These are phyloP conservation scores for Ramaria rubella DNA, from an alignment of 768 basidiomycete species.

Conservation along the genomic window DNA sequence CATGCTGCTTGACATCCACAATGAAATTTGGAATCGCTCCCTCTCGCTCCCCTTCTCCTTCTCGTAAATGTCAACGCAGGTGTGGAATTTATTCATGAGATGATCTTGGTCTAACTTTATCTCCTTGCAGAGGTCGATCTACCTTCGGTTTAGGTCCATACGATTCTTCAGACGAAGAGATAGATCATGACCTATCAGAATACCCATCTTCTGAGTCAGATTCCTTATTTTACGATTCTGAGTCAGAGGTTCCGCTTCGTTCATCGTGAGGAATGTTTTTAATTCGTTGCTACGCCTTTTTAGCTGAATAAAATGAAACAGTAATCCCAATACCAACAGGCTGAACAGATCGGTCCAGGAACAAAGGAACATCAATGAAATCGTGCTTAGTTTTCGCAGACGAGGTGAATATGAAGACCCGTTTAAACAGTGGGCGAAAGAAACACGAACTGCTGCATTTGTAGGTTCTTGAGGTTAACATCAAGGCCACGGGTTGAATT, in stretches of 20 bases:
- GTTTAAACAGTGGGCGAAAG: conserved; percentile 48
- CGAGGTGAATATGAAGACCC: conserved; percentile 43
- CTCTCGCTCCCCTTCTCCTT: background rate
- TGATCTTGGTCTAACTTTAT: background rate
- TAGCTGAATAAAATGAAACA: too few relatives aligned
- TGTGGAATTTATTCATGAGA: background rate
- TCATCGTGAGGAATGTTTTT: conserved; percentile 29
- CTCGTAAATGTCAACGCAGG: background rate
- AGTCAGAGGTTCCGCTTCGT: conserved; percentile 32
- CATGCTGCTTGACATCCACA: background rate
- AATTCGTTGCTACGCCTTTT: background rate
- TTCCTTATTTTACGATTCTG: conserved; percentile 38
- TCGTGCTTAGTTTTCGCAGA: conserved; percentile 42
- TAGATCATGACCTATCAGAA: conserved; percentile 15
- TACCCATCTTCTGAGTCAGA: conserved; percentile 30
- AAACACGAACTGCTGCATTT: conserved; percentile 39
- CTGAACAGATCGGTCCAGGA: conserved; percentile 26
- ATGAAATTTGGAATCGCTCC: conserved; percentile 8
- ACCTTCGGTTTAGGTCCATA: conserved; percentile 22
- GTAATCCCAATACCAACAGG: conserved; percentile 20
- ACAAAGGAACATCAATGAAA: conserved; percentile 35
- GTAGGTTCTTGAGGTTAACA: conserved; percentile 23
- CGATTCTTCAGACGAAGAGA: conserved; percentile 37
- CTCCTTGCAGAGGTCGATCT: background rate
- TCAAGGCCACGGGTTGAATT: background rate